Base-by-base conservation (phyloP, 2,329 filamentous ascomycete species). In the Zymoseptoria crescenta region DNA sequence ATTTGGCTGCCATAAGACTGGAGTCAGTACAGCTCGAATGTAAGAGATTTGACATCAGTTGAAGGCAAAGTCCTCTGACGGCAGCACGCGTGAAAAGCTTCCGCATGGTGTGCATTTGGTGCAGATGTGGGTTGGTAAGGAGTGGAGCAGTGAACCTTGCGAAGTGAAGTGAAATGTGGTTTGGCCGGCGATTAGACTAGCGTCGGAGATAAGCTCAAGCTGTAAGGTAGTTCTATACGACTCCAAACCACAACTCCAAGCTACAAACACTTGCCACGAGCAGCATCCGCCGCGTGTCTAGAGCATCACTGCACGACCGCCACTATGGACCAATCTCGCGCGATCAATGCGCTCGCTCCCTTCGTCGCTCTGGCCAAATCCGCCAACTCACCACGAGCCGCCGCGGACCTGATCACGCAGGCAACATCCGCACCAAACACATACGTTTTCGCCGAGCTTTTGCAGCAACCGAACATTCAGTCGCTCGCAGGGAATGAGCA, bases 391-490 rank as follows among this genome's bases (percentile, higher is more conserved):
- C 87, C 91, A 49, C 87, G 89, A 67, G 90, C 91, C 59, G 88
- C 92, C 49, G 87, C 89, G 70, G 91, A 96, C 72, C 84, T 97
- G 56, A 83, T 97, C 72, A 85, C 82, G 51, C 89, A 91, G 75
- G 94, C 92, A 62, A 97, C 91, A 55, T 91, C 91, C n/a, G 87
- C 87, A 58, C 85, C 89, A 28, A 89, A 91, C 74, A 96, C 92
- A 65, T 99, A 87, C 74, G 83, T 97, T 76, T 99, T 99, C 78
- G 85, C 89, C 66, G 93, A 97, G 77, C 86, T 99, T n/a, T 85
- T 99, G 45, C 82, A 88, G 68, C 85, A 86, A 1, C 85, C 89
- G 0, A 85, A 90, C 67, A 86, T 97, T 65, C 88, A 94, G 74
- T 81, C 83, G 10, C 85, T 97, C 51, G 74, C 79, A 27, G 76